Percentiles rank a stretch among this genome's conserved stretches.
These are phyloP conservation scores for Populus alba DNA, from an alignment of 345 rosid species.

Conservation along the genomic window DNA sequence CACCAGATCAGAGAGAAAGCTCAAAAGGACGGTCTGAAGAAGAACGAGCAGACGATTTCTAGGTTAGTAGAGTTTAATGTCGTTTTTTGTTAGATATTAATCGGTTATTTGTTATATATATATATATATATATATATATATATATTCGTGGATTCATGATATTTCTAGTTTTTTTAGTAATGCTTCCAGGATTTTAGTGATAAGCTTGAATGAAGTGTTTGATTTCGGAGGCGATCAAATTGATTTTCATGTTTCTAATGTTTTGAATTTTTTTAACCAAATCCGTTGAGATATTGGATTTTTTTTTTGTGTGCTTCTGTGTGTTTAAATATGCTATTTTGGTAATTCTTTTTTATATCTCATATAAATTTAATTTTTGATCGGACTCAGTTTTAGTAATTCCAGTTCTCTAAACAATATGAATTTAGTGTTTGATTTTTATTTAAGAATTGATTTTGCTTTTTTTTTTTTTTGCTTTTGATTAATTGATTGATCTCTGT, in stretches of 20 bases:
- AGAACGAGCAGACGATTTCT: slow-evolving; percentile 80
- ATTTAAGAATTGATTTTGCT: background rate
- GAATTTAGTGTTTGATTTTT: background rate
- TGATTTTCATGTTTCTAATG: background rate
- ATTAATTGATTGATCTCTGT: background rate
- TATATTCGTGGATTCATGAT: background rate
- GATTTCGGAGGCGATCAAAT: background rate
- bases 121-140: background rate
- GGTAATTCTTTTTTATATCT: background rate
- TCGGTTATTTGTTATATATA: background rate
- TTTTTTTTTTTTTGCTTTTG: background rate
- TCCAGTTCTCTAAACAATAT: background rate
- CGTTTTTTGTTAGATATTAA: background rate
- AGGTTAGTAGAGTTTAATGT: slow-evolving; percentile 37
- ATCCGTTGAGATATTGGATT: background rate
- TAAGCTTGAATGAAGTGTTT: background rate
- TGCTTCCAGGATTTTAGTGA: background rate
- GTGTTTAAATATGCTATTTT: background rate
- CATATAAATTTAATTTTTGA: background rate
- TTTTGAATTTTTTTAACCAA: background rate
- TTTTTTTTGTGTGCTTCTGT: background rate
- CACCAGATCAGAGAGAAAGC: slow-evolving; percentile 75
- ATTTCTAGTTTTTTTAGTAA: too few species aligned
- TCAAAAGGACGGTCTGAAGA: slow-evolving; percentile 70
- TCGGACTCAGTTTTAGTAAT: background rate